Base-by-base conservation (phyloP, 495 filamentous ascomycete species). In the Penicillium simplicissimum region DNA sequence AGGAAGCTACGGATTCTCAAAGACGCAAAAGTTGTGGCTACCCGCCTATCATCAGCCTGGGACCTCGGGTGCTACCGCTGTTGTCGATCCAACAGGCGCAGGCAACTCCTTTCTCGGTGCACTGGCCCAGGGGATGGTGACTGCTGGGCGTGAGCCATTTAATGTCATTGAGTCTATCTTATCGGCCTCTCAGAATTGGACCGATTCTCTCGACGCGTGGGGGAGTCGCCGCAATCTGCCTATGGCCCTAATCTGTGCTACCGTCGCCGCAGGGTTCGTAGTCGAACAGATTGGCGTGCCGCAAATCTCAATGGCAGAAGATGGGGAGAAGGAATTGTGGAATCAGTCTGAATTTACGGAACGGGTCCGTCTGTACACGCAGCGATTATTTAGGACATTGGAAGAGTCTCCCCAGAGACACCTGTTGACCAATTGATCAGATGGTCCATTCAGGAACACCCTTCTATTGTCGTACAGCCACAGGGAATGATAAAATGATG, bases 231-330 rank as follows among this genome's bases (percentile, higher is more conserved):
- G 80, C 57, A 71, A 72, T 52, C 71, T 94, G 17, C 82, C 87
- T 36, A 82, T 88, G 66, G 93, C 92, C 6, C 87, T 90, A 11
- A 81, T 85, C 0, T 90, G 86, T 83, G 95, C 88, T 5, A 88
- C 84, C n/a, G 85, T 98, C 13, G 90, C 92, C 4, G 93, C 95
- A 0, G 92, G 94, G 57, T 95, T 97, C 71, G 91, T 91, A 10
- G 95, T 98, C 63, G 93, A 98, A 74, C 94, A 98, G 68, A 86
- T 95, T 60, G 94, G 95, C 0, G 84, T 93, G 63, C 95, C 95
- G 23, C 74, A 72, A 21, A 68, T 94, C 6, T 78, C 74, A 21
- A 71, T 67, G 33, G 76, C 81, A 60, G 73, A 69, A 8, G 71
- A 84, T 38, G 86, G 83, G 15, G 86, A 83, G 15, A 74, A 66